Percentiles rank a stretch among this genome's conserved stretches.
Conservation (phyloP, 768 basidiomycete genomes). For the Mrakia blollopis region DNA sequence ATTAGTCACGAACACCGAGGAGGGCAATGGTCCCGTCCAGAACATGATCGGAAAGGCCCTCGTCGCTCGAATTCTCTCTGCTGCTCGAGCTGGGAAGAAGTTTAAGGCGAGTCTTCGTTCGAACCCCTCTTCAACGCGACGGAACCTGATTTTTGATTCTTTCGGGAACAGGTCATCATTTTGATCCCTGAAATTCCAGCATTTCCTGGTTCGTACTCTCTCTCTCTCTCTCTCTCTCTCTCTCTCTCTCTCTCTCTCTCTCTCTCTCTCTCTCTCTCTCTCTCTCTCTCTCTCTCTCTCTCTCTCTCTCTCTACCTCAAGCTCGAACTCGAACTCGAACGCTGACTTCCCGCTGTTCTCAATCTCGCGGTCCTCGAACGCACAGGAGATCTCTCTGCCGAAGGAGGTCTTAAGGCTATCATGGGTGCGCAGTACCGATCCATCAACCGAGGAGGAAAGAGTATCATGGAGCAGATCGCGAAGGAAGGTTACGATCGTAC, state of each 20-base stretch:
- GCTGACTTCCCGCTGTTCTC: too few species aligned
- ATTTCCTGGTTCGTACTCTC: constrained; percentile 57
- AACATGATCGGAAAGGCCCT: constrained; percentile 81
- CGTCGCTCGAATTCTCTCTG: constrained; percentile 76
- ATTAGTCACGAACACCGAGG: constrained; percentile 59
- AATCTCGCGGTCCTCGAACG: too few species aligned
- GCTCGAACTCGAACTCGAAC: too few species aligned
- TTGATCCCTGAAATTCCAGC: constrained; percentile 87
- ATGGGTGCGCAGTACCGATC: constrained; percentile 66
- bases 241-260: too few species aligned
- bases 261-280: too few species aligned
- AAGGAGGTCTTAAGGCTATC: constrained; percentile 57
- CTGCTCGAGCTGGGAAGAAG: constrained; percentile 61
- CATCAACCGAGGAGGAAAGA: constrained; percentile 81
- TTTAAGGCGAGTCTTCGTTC: constrained; percentile 58
- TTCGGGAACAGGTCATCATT: constrained; percentile 61
- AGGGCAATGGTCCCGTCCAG: constrained; percentile 59
- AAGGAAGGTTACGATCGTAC: constrained; percentile 12
- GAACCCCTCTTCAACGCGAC: not conserved
- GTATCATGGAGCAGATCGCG: constrained; percentile 55
- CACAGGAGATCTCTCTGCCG: constrained; percentile 58
- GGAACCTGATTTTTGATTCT: not conserved
- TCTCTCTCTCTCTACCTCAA: too few species aligned
- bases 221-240: too few species aligned
- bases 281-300: too few species aligned